phyloP scores from a whole-genome alignment of 179 eudicot genomes.

The Drosera spatulata region DNA sequence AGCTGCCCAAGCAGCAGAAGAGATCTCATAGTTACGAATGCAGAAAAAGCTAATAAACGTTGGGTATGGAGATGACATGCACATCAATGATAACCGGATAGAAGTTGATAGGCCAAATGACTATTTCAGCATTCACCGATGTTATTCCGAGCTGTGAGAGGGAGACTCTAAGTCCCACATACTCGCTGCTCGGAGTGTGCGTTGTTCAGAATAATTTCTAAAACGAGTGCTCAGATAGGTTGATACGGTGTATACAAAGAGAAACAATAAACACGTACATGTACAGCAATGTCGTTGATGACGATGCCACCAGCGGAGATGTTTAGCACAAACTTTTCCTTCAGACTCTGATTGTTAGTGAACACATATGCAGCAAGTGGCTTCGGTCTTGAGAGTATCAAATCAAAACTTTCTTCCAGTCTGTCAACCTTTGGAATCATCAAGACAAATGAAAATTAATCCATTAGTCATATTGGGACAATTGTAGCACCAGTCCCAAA shows the following conservation, averaged over 20 bases:
- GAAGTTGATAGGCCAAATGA: no score
- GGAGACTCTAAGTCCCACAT: no score
- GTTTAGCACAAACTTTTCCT: constrained; percentile 40
- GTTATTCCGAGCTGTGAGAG: no score
- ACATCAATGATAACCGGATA: no score
- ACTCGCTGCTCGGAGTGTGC: background rate
- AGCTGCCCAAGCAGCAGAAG: background rate
- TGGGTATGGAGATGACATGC: no score
- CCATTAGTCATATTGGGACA: no score
- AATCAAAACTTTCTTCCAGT: constrained; percentile 45
- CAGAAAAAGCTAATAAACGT: background rate
- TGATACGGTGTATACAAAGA: background rate
- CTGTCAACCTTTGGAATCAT: constrained; percentile 40
- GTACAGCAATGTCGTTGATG: constrained; percentile 55
- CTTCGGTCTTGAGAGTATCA: constrained; percentile 46
- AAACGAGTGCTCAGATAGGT: background rate
- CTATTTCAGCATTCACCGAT: no score
- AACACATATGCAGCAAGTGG: constrained; percentile 86
- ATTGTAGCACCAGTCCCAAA: no score
- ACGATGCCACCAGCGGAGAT: constrained; percentile 67
- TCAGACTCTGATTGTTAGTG: constrained; percentile 57
- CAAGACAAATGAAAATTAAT: background rate
- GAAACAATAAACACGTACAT: constrained; percentile 31
- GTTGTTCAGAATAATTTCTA: background rate
- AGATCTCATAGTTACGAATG: background rate